Evolutionary conservation across 2,329 filamentous ascomycete species (phyloP).

Genomic region (Colletotrichum sp.): DNA sequence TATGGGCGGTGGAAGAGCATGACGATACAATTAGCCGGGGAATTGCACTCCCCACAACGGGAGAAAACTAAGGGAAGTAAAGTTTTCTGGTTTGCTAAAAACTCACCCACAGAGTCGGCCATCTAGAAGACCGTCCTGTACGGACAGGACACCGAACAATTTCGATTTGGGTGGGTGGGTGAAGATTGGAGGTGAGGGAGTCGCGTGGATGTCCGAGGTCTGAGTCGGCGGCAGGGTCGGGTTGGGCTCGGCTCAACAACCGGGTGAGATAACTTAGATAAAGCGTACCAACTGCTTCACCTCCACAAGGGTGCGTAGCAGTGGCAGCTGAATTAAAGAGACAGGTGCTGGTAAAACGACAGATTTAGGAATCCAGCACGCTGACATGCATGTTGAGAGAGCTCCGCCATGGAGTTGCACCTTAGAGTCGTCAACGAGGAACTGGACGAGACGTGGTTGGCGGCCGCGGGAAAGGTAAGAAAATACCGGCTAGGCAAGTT

Average conservation of each 20-base stretch:
- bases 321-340: not conserved
- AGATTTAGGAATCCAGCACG: conserved; percentile 5
- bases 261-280: conserved; percentile 9
- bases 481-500: not conserved
- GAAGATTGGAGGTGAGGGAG: not conserved
- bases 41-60: conserved; percentile 26
- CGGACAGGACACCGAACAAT: not conserved
- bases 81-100: conserved; percentile 15
- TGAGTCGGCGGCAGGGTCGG: conserved; percentile 8
- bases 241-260: conserved; percentile 12
- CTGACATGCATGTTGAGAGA: conserved; percentile 18
- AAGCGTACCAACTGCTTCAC: not conserved
- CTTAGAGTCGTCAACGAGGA: not conserved
- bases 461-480: not conserved
- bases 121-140: conserved; percentile 27
- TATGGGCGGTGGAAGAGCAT: conserved; percentile 40
- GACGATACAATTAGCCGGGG: conserved; percentile 18
- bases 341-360: conserved; percentile 7
- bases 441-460: not conserved
- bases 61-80: not conserved
- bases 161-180: not conserved
- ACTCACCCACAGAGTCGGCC: conserved; percentile 45
- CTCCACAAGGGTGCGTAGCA: not conserved
- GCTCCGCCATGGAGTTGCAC: conserved; percentile 14
- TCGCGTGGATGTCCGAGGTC: conserved; percentile 9